Evolutionary conservation across 1,284 basidiomycete genomes (phyloP), one percentile per base, ranked within the genome.

Genomic region (Golubevia sp.): DNA sequence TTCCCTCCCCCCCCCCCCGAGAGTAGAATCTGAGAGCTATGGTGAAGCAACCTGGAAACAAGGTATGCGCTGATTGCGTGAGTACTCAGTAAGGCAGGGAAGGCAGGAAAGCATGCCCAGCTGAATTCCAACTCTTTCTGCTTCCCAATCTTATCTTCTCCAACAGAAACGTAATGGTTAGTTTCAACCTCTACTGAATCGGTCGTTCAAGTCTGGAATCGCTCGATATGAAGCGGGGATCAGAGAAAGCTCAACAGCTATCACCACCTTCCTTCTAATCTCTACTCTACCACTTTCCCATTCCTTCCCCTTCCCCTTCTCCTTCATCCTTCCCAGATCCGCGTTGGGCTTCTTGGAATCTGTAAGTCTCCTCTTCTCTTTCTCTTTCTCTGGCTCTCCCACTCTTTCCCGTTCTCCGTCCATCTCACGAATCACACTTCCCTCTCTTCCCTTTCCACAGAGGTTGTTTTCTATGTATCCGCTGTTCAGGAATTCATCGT

Each of bases 401-500:
- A 34, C 11, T 11, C 11, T 11, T 34, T 34, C 30, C 30, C 11
- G 4, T 11, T 34, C 30, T 34, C 38, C 59, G 66, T 61, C 65
- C 70, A 26, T 50, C 56, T 13, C 53, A 20, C 38, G 18, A 24
- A 18, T 49, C 18, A 49, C 48, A 23, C 18, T 18, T 49, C 18
- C 3, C 13, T 21, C 57, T 76, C 55, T 78, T 50, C 51, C 44
- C 55, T 65, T 23, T 7, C 48, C 7, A 58, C 71, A 93, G 92
- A 27, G 94, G 94, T 30, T 91, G 94, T 2, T 97, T 93, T 82
- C 86, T 97, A 49, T 99, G 96, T 84, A 98, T 99, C 74, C 89
- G 96, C 64, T 99, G 96, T 85, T 97, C 94, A n/a, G 96, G 96
- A 34, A 92, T 98, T 63, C 96, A 99, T 85, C 91, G 97, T 49